Conservation (phyloP, 306 rosid genomes). For the Argentina anserina region DNA sequence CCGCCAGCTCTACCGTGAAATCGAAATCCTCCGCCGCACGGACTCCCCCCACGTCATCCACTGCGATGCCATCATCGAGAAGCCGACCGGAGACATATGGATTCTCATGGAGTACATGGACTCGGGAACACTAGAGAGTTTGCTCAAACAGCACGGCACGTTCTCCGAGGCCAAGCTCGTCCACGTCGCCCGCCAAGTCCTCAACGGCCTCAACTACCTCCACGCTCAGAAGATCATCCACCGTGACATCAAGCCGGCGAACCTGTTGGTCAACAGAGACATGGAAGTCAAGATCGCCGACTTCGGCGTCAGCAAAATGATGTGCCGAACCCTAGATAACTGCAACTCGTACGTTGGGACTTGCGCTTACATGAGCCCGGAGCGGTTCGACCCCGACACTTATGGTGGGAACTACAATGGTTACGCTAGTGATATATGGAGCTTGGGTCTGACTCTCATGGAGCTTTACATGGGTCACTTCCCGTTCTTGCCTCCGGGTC, state of each 20-base stretch:
- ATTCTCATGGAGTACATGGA: conserved; percentile 85
- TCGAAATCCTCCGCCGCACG: conserved; percentile 76
- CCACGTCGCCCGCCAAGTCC: conserved; percentile 58
- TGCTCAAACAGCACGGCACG: conserved; percentile 40
- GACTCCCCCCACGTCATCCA: conserved; percentile 61
- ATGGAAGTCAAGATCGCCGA: conserved; percentile 79
- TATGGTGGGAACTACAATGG: conserved; percentile 84
- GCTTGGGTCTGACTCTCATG: conserved; percentile 74
- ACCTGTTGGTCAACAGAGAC: conserved; percentile 48
- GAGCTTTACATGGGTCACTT: conserved; percentile 91
- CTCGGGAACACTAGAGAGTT: conserved; percentile 54
- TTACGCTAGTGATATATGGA: conserved; percentile 82
- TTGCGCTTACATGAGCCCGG: conserved; percentile 98
- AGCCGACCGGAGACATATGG: conserved; percentile 72
- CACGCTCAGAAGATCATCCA: conserved; percentile 77
- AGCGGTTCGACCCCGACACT: conserved; percentile 78
- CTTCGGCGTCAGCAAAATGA: conserved; percentile 78
- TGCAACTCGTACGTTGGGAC: conserved; percentile 91
- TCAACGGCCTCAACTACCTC: conserved; percentile 62
- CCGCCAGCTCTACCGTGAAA: conserved; percentile 64
- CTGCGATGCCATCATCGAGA: conserved; percentile 63
- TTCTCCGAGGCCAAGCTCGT: conserved; percentile 52
- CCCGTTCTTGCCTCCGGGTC: conserved; percentile 75
- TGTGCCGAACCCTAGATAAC: conserved; percentile 69
- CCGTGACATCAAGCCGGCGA: conserved; percentile 83